phyloP scores from a whole-genome alignment of 352 stramenopile species.

The Phytopythium sindhum region DNA sequence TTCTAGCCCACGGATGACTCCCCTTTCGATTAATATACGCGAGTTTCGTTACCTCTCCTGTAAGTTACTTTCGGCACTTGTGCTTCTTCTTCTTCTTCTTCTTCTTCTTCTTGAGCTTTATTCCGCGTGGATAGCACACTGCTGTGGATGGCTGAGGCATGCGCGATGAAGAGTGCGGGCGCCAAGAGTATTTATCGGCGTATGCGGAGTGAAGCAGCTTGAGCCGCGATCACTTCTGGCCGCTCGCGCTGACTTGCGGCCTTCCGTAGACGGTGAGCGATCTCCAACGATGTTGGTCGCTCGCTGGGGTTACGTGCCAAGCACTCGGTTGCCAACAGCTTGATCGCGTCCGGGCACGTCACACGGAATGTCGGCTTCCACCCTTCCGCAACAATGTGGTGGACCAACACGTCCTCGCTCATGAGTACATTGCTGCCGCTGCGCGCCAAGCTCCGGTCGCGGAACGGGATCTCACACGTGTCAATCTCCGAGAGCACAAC shows the following conservation, averaged over 20 bases:
- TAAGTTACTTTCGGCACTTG: background rate
- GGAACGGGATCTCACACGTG: conserved; percentile 60
- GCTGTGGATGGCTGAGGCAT: no score
- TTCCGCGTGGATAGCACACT: background rate
- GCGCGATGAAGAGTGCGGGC: background rate
- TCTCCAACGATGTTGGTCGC: conserved; percentile 39
- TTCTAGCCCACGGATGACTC: background rate
- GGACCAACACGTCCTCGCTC: conserved; percentile 41
- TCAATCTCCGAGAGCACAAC: conserved; percentile 81
- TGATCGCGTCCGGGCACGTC: conserved; percentile 38
- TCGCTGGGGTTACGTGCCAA: conserved; percentile 30
- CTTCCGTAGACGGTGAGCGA: conserved; percentile 45
- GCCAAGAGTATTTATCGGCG: conserved; percentile 9
- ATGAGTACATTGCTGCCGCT: conserved; percentile 18
- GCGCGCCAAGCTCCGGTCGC: conserved; percentile 17
- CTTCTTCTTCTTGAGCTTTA: background rate
- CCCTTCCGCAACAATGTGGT: conserved; percentile 43
- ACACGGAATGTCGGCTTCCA: conserved; percentile 49
- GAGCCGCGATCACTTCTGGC: conserved; percentile 21
- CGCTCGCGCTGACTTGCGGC: conserved; percentile 28
- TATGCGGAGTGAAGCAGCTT: conserved; percentile 24
- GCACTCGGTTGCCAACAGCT: conserved; percentile 44
- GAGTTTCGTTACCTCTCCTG: background rate
- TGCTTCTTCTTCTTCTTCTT: background rate
- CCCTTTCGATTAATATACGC: background rate